Base-by-base conservation (phyloP, 116 monocot species). In the Trichopus zeylanicus region DNA sequence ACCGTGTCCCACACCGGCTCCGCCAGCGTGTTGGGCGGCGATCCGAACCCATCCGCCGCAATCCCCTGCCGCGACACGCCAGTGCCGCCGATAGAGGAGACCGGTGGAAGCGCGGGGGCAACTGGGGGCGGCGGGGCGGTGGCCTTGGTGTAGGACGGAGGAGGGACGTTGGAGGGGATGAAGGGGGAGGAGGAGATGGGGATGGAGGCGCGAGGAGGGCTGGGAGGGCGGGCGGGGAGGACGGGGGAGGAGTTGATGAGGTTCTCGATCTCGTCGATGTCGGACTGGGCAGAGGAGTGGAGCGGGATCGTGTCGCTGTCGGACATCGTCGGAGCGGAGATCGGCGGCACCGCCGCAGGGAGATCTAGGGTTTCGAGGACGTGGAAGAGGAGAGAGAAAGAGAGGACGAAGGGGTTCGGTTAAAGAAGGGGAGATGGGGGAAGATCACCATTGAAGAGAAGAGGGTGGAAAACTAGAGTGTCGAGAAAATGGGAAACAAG, bases 1-100 rank as follows among this genome's bases (percentile, higher is more conserved):
- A 91, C 87, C 21, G 97, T 91, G 38, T 85, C 97, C 91, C 87
- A 91, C 13, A 97, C 97, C 18, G 98, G 98, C 64, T 91, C 88
- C 28, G 90, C 88, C 29, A 91, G 80, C 62, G 98, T 88, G 74
- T 78, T 79, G 16, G 85, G 56, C n/a, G 79, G 57, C 27, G 97
- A 62, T 3, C 91, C 91, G 70, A 87, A 91, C 15, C 76, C 95
- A 32, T 76, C 73, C 19, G 70, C 58, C 21, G 68, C 52, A 10
- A 78, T 74, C 6, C 63, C 71, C 67, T 54, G 61, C 19, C 57
- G 7, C 24, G 26, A 21, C 31, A 23, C 35, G 10, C 21, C 38
- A 18, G 22, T 29, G 21, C 52, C 52, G 3, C 27, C 33, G 37
- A 6, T 23, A 31, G 58, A 30, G 1, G 58, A 13, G 33, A 31